Evolutionary conservation across 2,329 filamentous ascomycete genomes (phyloP), one percentile per base, ranked within the genome.

Genomic region (Bipolaris bicolor): DNA sequence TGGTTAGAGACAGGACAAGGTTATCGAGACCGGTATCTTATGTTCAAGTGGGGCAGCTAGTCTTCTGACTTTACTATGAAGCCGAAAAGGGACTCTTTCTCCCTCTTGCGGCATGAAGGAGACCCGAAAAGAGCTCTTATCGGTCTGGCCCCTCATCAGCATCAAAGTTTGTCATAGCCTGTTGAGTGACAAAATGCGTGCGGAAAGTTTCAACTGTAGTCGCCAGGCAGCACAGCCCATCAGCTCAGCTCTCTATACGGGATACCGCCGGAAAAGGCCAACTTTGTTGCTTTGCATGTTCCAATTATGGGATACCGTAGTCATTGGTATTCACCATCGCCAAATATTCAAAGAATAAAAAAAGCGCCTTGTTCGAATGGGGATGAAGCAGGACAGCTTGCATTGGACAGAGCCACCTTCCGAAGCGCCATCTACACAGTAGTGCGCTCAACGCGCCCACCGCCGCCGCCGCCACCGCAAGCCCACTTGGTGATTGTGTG

Each of bases 351-450:
- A 55, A 60, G 18, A 24, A 41, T 43, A 13, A 13, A 47, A 39
- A 34, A 39, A 40, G 46, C 16, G 26, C 46, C 9, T 37, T 7
- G 13, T 37, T 15, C 34, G 24, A 37, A 39, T 34, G 7, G 33
- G 10, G 33, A 37, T 15, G 22, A 43, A 49, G 49, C 44, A 15
- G 31, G 16, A 53, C 31, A 31, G n/a, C 31, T 39, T n/a, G 39
- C 31, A 44, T 51, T 61, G 54, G 51, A 41, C 39, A 41, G 20
- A 56, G 36, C 39, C 44, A 48, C 29, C 26, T 52, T 24, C 20
- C 33, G 52, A 55, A 52, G 49, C 49, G 56, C 59, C 49, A 39
- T 20, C 48, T 39, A 29, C 26, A 29, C 26, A 29, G 26, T 49
- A 18, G 29, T 29, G 44, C 31, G 33, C 31, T 44, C 41, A 20